Evolutionary conservation across 345 rosid species (phyloP), one percentile per base, ranked within the genome.

Genomic region (Erysimum cheiranthoides): DNA sequence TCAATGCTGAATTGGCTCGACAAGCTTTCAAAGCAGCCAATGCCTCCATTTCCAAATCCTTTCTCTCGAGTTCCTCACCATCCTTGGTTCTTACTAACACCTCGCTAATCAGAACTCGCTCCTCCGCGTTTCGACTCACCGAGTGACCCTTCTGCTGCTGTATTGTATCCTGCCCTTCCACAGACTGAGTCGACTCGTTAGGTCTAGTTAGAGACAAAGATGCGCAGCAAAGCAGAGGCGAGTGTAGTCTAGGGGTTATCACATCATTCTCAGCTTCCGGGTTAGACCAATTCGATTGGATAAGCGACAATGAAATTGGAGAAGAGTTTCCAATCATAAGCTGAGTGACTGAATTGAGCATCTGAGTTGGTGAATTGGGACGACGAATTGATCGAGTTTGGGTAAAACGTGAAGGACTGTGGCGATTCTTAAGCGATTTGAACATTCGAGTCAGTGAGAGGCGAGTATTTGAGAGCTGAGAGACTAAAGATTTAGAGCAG

Each of bases 61-160:
- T 92, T 84, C 88, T 87, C 87, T 93, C 99, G 2, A 93, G 86
- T 79, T 90, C 93, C 61, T 95, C 98, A 0, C 99, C 98, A 18
- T 93, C 99, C 54, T 89, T 93, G n/a, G 88, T 93, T 84, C 88
- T 87, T 66, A 93, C 97, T 70, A 93, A 75, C 53, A 95, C 96
- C 80, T 95, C 98, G 25, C 98, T 89, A 5, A 93, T 88, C 85
- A 90, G 56, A 38, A 93, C 94, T 73, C 96, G 86, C 87, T 90
- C 97, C 84, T 95, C 97, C 9, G 86, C 84, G n/a, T 78, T 63
- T 17, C 90, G 73, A 66, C 86, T 78, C 51, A 54, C 72, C 0
- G 85, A 73, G 32, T 81, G 87, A 14, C 85, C 88, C 74, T 86
- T 90, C 61, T 78, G 77, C 83, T 77, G 84, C 61, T 81, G 87